These are phyloP conservation scores for Fusarium armeniacum DNA, from an alignment of 2,329 filamentous ascomycete genomes.

Conservation along the genomic window DNA sequence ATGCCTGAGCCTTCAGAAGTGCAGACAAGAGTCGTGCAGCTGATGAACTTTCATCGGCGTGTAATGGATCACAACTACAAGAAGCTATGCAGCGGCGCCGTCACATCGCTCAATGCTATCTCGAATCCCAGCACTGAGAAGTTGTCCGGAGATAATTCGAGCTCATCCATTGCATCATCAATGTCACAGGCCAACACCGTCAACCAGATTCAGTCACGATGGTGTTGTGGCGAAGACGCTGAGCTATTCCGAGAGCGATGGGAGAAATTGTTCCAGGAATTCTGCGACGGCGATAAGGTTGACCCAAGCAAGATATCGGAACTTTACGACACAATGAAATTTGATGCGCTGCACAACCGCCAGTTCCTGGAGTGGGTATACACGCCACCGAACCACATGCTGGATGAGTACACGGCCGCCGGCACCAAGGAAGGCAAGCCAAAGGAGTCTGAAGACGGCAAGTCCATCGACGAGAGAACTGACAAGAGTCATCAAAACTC, in stretches of 20 bases:
- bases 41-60: constrained; percentile 97
- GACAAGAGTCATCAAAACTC: constrained; percentile 51
- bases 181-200: constrained; percentile 73
- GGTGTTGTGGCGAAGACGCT: constrained; percentile 96
- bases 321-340: constrained; percentile 99
- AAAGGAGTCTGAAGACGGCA: constrained; percentile 60
- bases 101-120: constrained; percentile 72
- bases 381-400: constrained; percentile 83
- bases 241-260: constrained; percentile 96
- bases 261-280: constrained; percentile 98
- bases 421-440: constrained; percentile 59
- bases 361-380: constrained; percentile 98
- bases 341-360: constrained; percentile 95
- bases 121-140: constrained; percentile 66
- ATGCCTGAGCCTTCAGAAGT: constrained; percentile 96
- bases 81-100: constrained; percentile 78
- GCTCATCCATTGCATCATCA: constrained; percentile 62
- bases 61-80: constrained; percentile 96
- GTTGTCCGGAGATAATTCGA: constrained; percentile 58
- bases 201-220: constrained; percentile 84
- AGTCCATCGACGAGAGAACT: constrained; percentile 56
- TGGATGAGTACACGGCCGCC: constrained; percentile 72
- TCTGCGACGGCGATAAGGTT: constrained; percentile 96
- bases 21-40: constrained; percentile 88
- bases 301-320: constrained; percentile 99